A percentile compares a stretch with the other conserved stretches of the same genome.
Conservation (phyloP, 2,329 filamentous ascomycete species). For the Arthrobotrys musiformis region DNA sequence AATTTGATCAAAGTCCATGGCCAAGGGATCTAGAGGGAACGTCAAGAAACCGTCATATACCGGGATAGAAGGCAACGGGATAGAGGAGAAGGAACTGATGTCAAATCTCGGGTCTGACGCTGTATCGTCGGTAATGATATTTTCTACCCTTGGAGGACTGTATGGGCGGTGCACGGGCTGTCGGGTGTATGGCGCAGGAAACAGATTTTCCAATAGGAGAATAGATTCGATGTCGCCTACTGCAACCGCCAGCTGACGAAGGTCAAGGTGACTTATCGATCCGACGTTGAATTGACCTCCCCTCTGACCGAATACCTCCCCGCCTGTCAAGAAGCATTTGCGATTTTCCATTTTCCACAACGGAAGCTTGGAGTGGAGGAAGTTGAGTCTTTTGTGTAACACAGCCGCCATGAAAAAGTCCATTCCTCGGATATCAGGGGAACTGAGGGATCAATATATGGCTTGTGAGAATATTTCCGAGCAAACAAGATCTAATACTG, state of each 20-base stretch:
- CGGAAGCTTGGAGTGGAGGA: not conserved
- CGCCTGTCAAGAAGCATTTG: not conserved
- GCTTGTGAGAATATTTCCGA: not conserved
- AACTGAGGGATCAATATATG: not conserved
- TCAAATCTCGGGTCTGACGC: not conserved
- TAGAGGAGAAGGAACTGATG: no score
- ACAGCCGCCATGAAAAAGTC: not conserved
- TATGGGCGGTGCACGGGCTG: no score
- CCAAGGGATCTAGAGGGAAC: no score
- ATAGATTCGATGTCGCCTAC: not conserved
- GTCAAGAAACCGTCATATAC: no score
- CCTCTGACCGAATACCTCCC: not conserved
- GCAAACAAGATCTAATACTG: not conserved
- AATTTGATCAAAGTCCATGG: no score
- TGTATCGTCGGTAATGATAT: not conserved
- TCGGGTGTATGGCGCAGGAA: not conserved
- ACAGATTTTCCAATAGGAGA: not conserved
- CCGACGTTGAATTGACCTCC: not conserved
- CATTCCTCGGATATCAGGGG: slow-evolving; percentile 5
- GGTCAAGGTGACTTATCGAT: not conserved
- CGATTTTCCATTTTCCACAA: not conserved
- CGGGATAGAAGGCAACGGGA: no score
- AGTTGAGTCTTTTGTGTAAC: not conserved
- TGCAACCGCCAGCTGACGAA: not conserved
- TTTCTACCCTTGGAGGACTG: no score